Evolutionary conservation across 2,329 filamentous ascomycete genomes (phyloP).

Genomic region (Epichloe brachyelytri): DNA sequence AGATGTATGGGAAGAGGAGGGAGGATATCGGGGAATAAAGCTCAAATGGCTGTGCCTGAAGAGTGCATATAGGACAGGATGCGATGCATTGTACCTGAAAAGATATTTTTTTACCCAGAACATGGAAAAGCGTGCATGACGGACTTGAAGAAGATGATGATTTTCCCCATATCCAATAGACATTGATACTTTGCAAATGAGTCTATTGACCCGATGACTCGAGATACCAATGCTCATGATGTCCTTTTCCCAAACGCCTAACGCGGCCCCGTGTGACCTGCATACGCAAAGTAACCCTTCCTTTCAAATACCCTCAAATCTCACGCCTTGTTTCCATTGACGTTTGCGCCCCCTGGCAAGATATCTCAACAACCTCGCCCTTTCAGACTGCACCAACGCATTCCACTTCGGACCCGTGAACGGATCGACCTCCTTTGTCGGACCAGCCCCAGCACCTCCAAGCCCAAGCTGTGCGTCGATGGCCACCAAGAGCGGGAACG

Average conservation of each 20-base stretch:
- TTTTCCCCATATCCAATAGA: too few species aligned
- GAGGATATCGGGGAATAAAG: neutral
- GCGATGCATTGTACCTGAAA: too few species aligned
- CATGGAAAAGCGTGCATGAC: too few species aligned
- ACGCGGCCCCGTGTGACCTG: too few species aligned
- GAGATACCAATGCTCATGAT: too few species aligned
- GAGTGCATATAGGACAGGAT: too few species aligned
- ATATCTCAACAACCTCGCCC: neutral
- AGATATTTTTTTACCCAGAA: too few species aligned
- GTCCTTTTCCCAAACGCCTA: too few species aligned
- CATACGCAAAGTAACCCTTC: neutral
- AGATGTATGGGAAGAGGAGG: neutral
- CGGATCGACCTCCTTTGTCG: constrained; percentile 1
- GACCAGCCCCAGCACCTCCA: neutral
- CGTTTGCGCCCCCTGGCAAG: neutral
- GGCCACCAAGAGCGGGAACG: constrained; percentile 1
- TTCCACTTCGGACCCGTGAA: constrained; percentile 4
- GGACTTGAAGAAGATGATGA: too few species aligned
- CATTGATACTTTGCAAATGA: too few species aligned
- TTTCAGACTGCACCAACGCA: constrained; percentile 3
- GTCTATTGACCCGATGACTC: too few species aligned
- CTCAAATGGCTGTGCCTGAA: too few species aligned
- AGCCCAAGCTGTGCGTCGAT: constrained; percentile 1
- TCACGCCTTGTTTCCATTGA: neutral
- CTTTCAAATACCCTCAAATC: neutral